Base-by-base conservation (phyloP, 2,329 filamentous ascomycete genomes). In the Sphaerostilbella broomeana region DNA sequence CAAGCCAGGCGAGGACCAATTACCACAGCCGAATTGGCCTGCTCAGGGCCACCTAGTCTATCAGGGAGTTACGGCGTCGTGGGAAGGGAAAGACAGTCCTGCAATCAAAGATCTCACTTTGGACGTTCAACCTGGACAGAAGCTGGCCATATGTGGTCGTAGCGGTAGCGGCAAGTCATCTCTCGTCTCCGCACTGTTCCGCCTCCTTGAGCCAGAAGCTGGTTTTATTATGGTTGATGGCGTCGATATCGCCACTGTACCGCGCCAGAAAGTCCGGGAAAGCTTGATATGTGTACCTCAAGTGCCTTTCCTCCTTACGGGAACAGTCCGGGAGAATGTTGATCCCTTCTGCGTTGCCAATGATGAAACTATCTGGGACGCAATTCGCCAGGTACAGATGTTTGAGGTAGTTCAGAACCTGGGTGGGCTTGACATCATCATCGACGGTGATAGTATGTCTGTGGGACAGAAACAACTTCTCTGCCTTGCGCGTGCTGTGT, bases 391-490 rank as follows among this genome's bases (percentile, higher is more conserved):
- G 18, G 67, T 71, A 0, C 57, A 60, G 3, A 51, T 77, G 1
- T 64, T 58, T 54, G 48, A 61, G 3, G 49, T 60, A 0, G 53
- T 73, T n/a, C 56, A 63, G 6, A 42, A 51, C 1, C 50, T 51
- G 2, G 64, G 64, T 2, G 65, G 64, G 1, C 49, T 72, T 1
- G 53, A 64, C n/a, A 51, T 48, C 1, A 47, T 53, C 0, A 59
- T 71, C 24, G 47, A 52, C 2, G 50, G 58, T 5, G 50, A 62
- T 6, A 44, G 50, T 5, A 49, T 69, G 4, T 68, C 63, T 2
- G 61, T 67, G 30, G 71, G 72, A 0, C 65, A 77, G 51, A 60
- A 60, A 32, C 72, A 76, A 50, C 55, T 76, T 7, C 69, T 76
- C 42, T 67, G 62, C 26, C 53, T 77, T 1, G 70, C 69, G 0